A percentile compares a stretch with the other conserved stretches of the same genome.
Evolutionary conservation across 1,139 yeast genomes (phyloP).

Genomic region (Yamadazyma aaseri): DNA sequence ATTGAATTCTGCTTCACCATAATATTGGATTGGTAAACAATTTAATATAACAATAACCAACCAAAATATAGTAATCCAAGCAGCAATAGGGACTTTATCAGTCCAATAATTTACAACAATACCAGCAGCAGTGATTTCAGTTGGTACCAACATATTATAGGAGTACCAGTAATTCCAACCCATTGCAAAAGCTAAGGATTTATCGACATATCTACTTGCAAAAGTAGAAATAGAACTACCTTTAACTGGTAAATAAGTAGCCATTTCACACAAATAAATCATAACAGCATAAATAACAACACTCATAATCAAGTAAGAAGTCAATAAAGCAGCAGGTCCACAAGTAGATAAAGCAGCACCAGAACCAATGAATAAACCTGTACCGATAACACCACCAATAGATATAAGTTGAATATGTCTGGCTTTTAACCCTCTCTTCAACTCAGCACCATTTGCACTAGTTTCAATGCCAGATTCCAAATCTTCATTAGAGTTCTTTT

Average conservation of each 20-base stretch:
- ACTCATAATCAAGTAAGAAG: constrained; percentile 43
- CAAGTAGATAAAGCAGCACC: constrained; percentile 45
- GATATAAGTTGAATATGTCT: constrained; percentile 42
- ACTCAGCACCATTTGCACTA: constrained; percentile 15
- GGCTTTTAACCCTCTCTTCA: constrained; percentile 38
- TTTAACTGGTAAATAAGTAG: constrained; percentile 66
- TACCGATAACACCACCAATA: constrained; percentile 43
- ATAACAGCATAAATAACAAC: constrained; percentile 59
- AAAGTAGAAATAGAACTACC: constrained; percentile 54
- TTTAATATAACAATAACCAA: constrained; percentile 23
- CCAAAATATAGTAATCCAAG: constrained; percentile 29
- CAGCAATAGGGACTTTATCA: constrained; percentile 25
- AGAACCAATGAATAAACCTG: constrained; percentile 44
- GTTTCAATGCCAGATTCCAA: constrained; percentile 8
- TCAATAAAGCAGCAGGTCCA: constrained; percentile 44
- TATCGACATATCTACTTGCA: constrained; percentile 52
- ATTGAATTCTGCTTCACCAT: constrained; percentile 33
- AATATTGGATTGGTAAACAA: constrained; percentile 25
- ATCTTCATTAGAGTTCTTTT: constrained; percentile 10
- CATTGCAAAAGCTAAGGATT: constrained; percentile 70
- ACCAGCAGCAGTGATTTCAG: constrained; percentile 78
- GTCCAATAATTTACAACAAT: constrained; percentile 73
- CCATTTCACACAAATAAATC: constrained; percentile 76
- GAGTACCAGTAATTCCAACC: constrained; percentile 77
- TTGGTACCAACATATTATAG: constrained; percentile 74